Evolutionary conservation across 768 basidiomycete species (phyloP).

Genomic region (Phlegmacium glaucopus): DNA sequence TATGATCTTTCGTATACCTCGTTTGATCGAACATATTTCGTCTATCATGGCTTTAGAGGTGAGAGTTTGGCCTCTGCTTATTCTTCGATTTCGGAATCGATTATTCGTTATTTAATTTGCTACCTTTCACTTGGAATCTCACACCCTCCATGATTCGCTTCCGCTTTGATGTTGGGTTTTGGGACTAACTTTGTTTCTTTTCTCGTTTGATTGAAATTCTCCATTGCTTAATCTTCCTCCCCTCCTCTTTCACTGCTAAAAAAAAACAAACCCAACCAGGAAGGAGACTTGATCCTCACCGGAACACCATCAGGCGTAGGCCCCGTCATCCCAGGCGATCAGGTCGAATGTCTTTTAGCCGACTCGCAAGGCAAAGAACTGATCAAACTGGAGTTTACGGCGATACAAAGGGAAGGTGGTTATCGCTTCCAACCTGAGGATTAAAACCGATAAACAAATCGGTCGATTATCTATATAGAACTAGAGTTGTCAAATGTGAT

Average conservation of each 20-base stretch:
- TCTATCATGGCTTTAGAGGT: slow-evolving; percentile 98
- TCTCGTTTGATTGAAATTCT: too few species aligned
- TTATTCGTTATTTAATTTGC: neutral
- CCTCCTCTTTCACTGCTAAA: neutral
- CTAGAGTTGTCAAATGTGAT: too few species aligned
- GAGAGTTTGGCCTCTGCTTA: slow-evolving; percentile 9
- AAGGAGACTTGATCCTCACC: slow-evolving; percentile 88
- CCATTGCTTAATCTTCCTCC: neutral
- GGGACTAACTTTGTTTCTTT: too few species aligned
- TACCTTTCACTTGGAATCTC: neutral
- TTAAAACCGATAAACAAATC: neutral
- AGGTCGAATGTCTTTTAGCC: slow-evolving; percentile 67
- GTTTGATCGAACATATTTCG: slow-evolving; percentile 85
- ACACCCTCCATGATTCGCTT: neutral
- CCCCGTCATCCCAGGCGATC: slow-evolving; percentile 70
- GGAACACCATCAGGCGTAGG: slow-evolving; percentile 94
- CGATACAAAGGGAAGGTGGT: slow-evolving; percentile 65
- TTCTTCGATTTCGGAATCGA: neutral
- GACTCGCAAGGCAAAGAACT: slow-evolving; percentile 55
- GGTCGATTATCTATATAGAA: too few species aligned
- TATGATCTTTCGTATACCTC: slow-evolving; percentile 92
- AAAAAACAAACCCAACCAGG: too few species aligned
- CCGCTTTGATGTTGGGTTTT: too few species aligned
- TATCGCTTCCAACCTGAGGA: slow-evolving; percentile 30
- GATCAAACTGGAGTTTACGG: slow-evolving; percentile 60